These are phyloP conservation scores for Aaosphaeria pasadenensis DNA, from an alignment of 2,329 filamentous ascomycete genomes.

Conservation along the genomic window DNA sequence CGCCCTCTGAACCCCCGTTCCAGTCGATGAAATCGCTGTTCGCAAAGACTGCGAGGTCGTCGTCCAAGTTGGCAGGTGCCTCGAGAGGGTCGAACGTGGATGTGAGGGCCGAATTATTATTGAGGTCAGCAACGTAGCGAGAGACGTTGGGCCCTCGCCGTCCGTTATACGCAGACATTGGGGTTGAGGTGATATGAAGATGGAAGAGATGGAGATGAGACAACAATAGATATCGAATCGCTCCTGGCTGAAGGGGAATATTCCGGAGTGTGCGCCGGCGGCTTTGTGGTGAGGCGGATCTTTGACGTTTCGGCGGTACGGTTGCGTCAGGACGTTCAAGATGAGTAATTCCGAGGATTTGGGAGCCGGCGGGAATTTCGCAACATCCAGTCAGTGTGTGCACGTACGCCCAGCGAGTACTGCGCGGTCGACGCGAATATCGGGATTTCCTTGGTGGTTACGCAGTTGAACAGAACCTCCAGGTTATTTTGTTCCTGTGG, in stretches of 20 bases:
- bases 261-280: not conserved
- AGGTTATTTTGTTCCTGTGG: no score
- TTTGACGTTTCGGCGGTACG: conserved; percentile 4
- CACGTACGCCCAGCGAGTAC: not conserved
- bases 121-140: conserved; percentile 83
- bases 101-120: conserved; percentile 53
- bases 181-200: not conserved
- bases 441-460: no score
- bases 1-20: conserved; percentile 45
- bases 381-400: not conserved
- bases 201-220: no score
- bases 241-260: no score
- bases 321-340: conserved; percentile 12
- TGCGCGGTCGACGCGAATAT: no score
- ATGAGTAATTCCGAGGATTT: conserved; percentile 13
- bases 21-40: conserved; percentile 65
- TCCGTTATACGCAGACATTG: conserved; percentile 72
- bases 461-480: no score
- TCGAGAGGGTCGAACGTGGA: conserved; percentile 32
- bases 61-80: conserved; percentile 39
- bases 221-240: no score
- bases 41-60: conserved; percentile 55
- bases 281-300: conserved; percentile 5
- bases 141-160: conserved; percentile 84
- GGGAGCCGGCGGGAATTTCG: not conserved